A percentile compares a stretch with the other conserved stretches of the same genome.
Evolutionary conservation across 1,284 basidiomycete species (phyloP).

Genomic region (Cutaneotrichosporon sp.): DNA sequence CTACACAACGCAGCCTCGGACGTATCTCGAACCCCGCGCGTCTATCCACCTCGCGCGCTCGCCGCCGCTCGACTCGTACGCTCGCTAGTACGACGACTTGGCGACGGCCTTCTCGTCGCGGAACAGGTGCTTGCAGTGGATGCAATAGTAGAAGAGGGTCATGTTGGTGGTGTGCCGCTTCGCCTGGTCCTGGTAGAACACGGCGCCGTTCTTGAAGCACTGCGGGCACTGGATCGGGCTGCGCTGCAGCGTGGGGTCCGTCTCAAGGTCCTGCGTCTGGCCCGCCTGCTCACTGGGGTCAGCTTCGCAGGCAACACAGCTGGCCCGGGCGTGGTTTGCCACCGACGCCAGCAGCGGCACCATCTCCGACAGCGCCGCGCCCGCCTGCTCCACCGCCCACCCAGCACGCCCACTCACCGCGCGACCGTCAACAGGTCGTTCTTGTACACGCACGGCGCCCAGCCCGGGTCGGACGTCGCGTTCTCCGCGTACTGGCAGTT

Average conservation of each 20-base stretch:
- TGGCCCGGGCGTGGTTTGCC: too few species aligned
- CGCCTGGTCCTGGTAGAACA: constrained; percentile 92
- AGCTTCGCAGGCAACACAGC: constrained; percentile 2
- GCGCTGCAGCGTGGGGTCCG: constrained; percentile 78
- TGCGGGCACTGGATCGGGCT: constrained; percentile 53
- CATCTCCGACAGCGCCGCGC: too few species aligned
- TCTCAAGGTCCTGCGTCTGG: constrained; percentile 82
- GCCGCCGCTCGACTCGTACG: neutral
- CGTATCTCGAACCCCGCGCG: too few species aligned
- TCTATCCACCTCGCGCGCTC: too few species aligned
- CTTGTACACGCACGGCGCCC: constrained; percentile 80
- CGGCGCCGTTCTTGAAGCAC: constrained; percentile 61
- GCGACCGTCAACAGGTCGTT: constrained; percentile 93
- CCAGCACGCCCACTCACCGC: constrained; percentile 68
- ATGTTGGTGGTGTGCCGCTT: constrained; percentile 76
- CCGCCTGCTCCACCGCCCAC: too few species aligned
- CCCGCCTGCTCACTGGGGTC: constrained; percentile 80
- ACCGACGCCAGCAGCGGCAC: too few species aligned
- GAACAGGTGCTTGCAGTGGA: constrained; percentile 77
- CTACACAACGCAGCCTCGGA: neutral
- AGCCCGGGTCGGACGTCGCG: constrained; percentile 60
- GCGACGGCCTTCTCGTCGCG: constrained; percentile 61
- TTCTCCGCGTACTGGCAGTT: constrained; percentile 89
- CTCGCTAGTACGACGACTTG: constrained; percentile 4
- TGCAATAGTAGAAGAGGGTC: constrained; percentile 91